phyloP scores from a whole-genome alignment of 2,329 filamentous ascomycete genomes.

The Aschersonia sp. region DNA sequence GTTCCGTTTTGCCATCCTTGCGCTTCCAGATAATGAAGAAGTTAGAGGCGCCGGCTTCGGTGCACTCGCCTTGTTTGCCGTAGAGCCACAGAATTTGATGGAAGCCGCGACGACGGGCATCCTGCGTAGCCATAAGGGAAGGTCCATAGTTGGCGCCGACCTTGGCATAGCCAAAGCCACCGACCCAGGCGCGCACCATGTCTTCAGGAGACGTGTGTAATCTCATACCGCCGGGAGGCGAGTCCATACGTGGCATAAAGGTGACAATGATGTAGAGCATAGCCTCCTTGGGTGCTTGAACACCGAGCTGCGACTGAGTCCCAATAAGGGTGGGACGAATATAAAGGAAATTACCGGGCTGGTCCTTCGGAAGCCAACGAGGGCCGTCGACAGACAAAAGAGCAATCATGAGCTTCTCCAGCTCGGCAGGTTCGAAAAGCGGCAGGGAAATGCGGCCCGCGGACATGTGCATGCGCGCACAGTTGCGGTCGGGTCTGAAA shows the following conservation, averaged over 20 bases:
- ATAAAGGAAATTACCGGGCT: slow-evolving; percentile 63
- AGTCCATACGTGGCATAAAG: slow-evolving; percentile 44
- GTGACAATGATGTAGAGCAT: slow-evolving; percentile 70
- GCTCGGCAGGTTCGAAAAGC: slow-evolving; percentile 52
- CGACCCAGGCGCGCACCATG: slow-evolving; percentile 82
- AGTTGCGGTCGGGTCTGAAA: slow-evolving; percentile 65
- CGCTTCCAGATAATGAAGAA: slow-evolving; percentile 73
- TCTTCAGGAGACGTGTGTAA: slow-evolving; percentile 69
- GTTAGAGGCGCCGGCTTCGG: slow-evolving; percentile 83
- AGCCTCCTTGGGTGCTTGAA: slow-evolving; percentile 68
- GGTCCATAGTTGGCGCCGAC: slow-evolving; percentile 91
- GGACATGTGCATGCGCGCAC: slow-evolving; percentile 46
- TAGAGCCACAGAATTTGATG: slow-evolving; percentile 94
- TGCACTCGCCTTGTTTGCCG: slow-evolving; percentile 61
- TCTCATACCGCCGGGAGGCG: slow-evolving; percentile 43
- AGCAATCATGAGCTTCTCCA: slow-evolving; percentile 58
- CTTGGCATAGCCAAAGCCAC: slow-evolving; percentile 85
- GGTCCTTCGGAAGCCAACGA: slow-evolving; percentile 63
- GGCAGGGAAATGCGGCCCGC: slow-evolving; percentile 58
- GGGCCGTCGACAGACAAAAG: slow-evolving; percentile 59
- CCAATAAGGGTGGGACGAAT: slow-evolving; percentile 79
- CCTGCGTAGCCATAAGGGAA: slow-evolving; percentile 59
- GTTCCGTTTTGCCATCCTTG: slow-evolving; percentile 36
- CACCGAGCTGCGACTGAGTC: slow-evolving; percentile 64
- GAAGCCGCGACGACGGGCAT: slow-evolving; percentile 60